Evolutionary conservation across 2,329 filamentous ascomycete species (phyloP), one percentile per base, ranked within the genome.

Genomic region (Alternaria infectoria): DNA sequence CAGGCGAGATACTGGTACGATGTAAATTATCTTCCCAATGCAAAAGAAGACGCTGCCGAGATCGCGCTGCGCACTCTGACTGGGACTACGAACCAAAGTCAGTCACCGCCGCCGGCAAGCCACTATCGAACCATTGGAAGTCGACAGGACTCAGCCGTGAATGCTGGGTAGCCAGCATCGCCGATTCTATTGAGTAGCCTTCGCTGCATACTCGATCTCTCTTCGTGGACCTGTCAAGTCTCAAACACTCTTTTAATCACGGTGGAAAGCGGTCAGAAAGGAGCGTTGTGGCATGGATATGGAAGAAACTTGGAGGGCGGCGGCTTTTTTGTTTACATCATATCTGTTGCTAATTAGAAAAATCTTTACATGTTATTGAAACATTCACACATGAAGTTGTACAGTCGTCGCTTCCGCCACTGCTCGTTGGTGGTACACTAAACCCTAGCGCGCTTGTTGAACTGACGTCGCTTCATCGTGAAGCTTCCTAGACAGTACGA

Each of bases 1-100:
- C 61, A 69, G 7, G 79, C 79, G 5, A 71, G 73, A n/a, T 81
- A 74, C 63, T 80, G 74, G 75, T 81, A 81, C 65, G 77, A 80
- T 57, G 76, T 76, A 8, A 61, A 64, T 13, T 76, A 73, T 49
- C 64, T 76, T 17, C 70, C 72, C 12, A 74, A 79, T 59, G 77
- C 79, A 8, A 74, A 75, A 45, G 77, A 81, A 54, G 79, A 81
- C 54, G 74, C 76, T 52, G 77, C 78, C 6, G 78, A 80, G 49
- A 65, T 76, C 3, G 77, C 75, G 7, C 55, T 76, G n/a, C 63
- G 71, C 25, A 30, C 64, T 5, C 59, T 77, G 36, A 75, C 72
- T 19, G 69, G 70, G 9, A 70, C 62, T 21, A 55, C 59, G 7
- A 69, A 72, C 21, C 61, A 61, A 6, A 61, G 60, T 6, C 46